These are phyloP conservation scores for Tarenaya hassleriana DNA, from an alignment of 345 rosid species.

Conservation along the genomic window DNA sequence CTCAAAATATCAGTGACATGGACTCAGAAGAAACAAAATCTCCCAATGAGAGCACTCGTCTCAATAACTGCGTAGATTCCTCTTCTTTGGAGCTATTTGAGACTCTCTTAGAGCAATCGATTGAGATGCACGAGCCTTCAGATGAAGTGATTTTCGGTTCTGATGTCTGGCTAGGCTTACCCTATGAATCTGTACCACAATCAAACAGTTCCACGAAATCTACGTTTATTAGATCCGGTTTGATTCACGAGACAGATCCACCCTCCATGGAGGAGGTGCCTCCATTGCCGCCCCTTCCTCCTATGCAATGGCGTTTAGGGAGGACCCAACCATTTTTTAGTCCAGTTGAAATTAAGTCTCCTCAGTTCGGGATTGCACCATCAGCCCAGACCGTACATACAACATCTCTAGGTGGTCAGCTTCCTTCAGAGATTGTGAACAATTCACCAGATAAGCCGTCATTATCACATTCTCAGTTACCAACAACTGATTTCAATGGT, in stretches of 20 bases:
- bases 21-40: too few relatives aligned
- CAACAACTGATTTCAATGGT: too few relatives aligned
- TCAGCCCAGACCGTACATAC: conserved; percentile 27
- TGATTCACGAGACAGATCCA: conserved; percentile 34
- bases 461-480: too few relatives aligned
- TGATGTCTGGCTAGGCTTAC: too few relatives aligned
- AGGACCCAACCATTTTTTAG: conserved; percentile 40
- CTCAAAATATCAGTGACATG: too few relatives aligned
- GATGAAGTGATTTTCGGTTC: conserved; percentile 33
- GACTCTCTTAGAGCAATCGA: conserved; percentile 29
- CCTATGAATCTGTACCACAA: too few relatives aligned
- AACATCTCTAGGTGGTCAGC: conserved; percentile 17
- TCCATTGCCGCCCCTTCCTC: conserved; percentile 86
- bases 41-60: too few relatives aligned
- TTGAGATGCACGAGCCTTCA: conserved; percentile 10
- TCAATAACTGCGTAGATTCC: too few relatives aligned
- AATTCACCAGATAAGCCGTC: conserved; percentile 21
- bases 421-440: conserved; percentile 27
- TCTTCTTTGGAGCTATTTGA: conserved; percentile 24
- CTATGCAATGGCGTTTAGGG: conserved; percentile 82
- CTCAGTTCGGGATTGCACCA: conserved; percentile 28
- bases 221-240: conserved; percentile 33
- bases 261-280: conserved; percentile 53
- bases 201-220: conserved; percentile 24
- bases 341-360: conserved; percentile 25